Percentiles rank a stretch among this genome's conserved stretches.
Conservation (phyloP, 495 filamentous ascomycete species). For the Umbilicaria muhlenbergii region DNA sequence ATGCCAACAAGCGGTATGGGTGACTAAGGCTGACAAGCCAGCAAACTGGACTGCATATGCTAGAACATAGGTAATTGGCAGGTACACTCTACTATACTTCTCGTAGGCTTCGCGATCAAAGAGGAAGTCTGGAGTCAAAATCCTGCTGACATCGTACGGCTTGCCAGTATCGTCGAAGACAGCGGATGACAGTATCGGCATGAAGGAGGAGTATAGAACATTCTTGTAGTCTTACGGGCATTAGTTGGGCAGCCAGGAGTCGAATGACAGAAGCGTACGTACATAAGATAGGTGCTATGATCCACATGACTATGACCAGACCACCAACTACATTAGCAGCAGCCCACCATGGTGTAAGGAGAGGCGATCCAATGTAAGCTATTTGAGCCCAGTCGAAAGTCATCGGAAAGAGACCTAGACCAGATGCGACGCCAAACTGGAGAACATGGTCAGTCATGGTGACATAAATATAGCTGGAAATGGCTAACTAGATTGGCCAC, state of each 20-base stretch:
- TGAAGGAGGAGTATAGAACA: constrained; percentile 57
- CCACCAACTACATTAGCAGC: constrained; percentile 78
- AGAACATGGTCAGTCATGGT: constrained; percentile 1
- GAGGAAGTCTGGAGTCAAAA: constrained; percentile 54
- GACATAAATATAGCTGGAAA: not conserved
- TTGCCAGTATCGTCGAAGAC: constrained; percentile 74
- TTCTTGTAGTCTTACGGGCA: constrained; percentile 46
- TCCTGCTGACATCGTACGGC: constrained; percentile 58
- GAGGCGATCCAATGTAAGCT: constrained; percentile 75
- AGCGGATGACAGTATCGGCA: constrained; percentile 57
- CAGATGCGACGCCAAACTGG: constrained; percentile 65
- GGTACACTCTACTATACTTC: constrained; percentile 63
- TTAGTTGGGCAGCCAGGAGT: constrained; percentile 2
- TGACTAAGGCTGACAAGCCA: constrained; percentile 52
- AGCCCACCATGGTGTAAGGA: constrained; percentile 84
- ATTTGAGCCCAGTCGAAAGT: constrained; percentile 94
- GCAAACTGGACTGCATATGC: constrained; percentile 73
- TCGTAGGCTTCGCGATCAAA: constrained; percentile 57
- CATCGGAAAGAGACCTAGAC: constrained; percentile 69
- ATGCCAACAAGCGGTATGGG: constrained; percentile 60
- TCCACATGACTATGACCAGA: constrained; percentile 77
- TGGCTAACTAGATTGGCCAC: constrained; percentile 48
- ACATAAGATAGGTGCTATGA: constrained; percentile 65
- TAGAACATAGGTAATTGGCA: constrained; percentile 70
- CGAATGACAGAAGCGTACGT: constrained; percentile 15